A percentile compares a stretch with the other conserved stretches of the same genome.
Conservation (phyloP, 2,329 filamentous ascomycete species). For the Ascochyta rabiei region DNA sequence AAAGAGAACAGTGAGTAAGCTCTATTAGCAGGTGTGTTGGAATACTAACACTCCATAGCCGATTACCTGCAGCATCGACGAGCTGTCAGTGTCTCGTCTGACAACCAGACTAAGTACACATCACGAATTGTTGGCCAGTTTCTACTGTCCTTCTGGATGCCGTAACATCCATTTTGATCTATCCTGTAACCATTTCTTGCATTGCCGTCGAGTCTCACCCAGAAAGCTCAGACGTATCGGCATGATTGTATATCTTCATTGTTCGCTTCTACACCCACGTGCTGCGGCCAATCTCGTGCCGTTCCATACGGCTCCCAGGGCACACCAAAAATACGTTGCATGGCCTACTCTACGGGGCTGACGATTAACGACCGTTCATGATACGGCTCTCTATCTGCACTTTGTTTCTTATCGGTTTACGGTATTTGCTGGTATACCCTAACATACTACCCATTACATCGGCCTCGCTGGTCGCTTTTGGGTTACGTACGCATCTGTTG, state of each 20-base stretch:
- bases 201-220: no score
- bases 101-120: constrained; percentile 50
- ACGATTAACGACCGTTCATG: constrained; percentile 11
- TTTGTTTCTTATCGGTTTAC: background rate
- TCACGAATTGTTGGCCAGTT: constrained; percentile 53
- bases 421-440: background rate
- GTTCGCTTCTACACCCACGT: background rate
- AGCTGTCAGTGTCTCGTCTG: constrained; percentile 45
- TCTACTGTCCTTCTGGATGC: constrained; percentile 47
- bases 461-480: background rate
- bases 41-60: constrained; percentile 35
- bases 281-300: background rate
- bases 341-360: background rate
- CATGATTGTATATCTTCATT: background rate
- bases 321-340: constrained; percentile 5
- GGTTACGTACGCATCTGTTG: background rate
- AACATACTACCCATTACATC: background rate
- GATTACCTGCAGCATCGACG: constrained; percentile 48
- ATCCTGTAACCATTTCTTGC: background rate
- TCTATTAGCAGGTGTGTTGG: background rate
- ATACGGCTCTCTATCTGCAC: background rate
- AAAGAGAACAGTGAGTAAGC: constrained; percentile 51
- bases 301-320: background rate
- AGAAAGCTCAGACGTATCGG: background rate
- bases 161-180: constrained; percentile 14